Conservation (phyloP, 1,284 basidiomycete species). For the Leccinum solheimii region DNA sequence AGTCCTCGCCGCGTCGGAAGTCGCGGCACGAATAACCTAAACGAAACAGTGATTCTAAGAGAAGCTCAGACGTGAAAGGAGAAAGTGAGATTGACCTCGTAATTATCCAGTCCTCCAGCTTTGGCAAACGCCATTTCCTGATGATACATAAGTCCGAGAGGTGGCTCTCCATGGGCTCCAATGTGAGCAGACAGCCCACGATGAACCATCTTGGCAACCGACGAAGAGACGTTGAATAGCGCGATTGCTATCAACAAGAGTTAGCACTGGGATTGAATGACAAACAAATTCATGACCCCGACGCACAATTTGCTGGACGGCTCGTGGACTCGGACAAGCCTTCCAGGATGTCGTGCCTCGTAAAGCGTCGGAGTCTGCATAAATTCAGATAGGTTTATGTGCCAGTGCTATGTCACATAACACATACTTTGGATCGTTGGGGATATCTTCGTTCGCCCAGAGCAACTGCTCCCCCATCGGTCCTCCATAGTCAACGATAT, state of each 20-base stretch:
- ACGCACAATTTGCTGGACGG: constrained; percentile 58
- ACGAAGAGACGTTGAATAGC: constrained; percentile 66
- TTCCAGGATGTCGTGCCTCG: constrained; percentile 65
- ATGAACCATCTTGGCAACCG: constrained; percentile 64
- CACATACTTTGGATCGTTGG: constrained; percentile 63
- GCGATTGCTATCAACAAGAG: constrained; percentile 49
- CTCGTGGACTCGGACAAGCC: constrained; percentile 58
- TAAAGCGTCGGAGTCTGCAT: constrained; percentile 58
- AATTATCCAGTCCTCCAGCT: constrained; percentile 54
- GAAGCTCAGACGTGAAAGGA: background rate
- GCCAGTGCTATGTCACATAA: background rate
- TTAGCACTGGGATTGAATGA: constrained; percentile 7
- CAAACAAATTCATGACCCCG: background rate
- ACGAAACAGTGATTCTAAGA: background rate
- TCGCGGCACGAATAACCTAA: constrained; percentile 67
- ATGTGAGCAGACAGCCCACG: constrained; percentile 61
- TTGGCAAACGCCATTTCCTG: constrained; percentile 66
- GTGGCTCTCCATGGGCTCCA: constrained; percentile 75
- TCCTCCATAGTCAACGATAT: constrained; percentile 73
- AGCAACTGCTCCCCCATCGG: constrained; percentile 63
- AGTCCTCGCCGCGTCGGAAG: constrained; percentile 59
- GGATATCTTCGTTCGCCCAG: constrained; percentile 64
- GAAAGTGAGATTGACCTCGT: constrained; percentile 39
- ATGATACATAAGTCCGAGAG: constrained; percentile 72
- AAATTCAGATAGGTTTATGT: background rate